phyloP scores from a whole-genome alignment of 2,329 filamentous ascomycete species.

The Apiospora sp. region DNA sequence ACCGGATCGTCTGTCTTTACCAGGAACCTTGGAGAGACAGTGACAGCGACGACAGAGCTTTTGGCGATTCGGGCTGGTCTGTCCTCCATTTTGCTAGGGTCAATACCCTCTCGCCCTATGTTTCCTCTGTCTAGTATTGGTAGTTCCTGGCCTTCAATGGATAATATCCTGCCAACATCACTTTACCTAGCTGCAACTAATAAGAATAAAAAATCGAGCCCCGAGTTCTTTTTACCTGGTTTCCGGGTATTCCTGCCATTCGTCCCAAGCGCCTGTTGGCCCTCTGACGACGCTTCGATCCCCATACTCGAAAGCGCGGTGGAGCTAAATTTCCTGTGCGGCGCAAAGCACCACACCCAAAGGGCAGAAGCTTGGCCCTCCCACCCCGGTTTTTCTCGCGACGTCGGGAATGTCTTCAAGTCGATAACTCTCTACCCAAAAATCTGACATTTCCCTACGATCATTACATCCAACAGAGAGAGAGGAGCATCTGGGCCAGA shows the following conservation, averaged over 20 bases:
- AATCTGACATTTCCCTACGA: neutral
- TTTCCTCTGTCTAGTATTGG: neutral
- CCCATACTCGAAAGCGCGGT: neutral
- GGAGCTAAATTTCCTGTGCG: neutral
- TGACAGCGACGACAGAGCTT: neutral
- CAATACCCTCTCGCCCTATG: neutral
- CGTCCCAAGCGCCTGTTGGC: neutral
- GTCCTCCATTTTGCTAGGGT: too few species aligned
- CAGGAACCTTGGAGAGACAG: neutral
- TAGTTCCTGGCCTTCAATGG: too few species aligned
- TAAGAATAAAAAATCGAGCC: neutral
- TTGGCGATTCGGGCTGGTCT: neutral
- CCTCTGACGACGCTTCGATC: neutral
- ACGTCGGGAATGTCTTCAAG: slow-evolving; percentile 17
- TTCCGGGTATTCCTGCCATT: neutral
- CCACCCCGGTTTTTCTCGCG: neutral
- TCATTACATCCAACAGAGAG: neutral
- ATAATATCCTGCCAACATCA: too few species aligned
- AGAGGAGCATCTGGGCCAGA: neutral
- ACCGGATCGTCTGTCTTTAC: neutral
- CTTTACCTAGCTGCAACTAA: neutral
- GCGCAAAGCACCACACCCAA: neutral
- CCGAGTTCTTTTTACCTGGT: too few species aligned
- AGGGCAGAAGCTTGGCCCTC: neutral
- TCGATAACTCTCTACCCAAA: neutral